Percentiles rank a stretch among this genome's conserved stretches.
These are phyloP conservation scores for Daldinia sp. DNA, from an alignment of 2,329 filamentous ascomycete genomes.

Conservation along the genomic window DNA sequence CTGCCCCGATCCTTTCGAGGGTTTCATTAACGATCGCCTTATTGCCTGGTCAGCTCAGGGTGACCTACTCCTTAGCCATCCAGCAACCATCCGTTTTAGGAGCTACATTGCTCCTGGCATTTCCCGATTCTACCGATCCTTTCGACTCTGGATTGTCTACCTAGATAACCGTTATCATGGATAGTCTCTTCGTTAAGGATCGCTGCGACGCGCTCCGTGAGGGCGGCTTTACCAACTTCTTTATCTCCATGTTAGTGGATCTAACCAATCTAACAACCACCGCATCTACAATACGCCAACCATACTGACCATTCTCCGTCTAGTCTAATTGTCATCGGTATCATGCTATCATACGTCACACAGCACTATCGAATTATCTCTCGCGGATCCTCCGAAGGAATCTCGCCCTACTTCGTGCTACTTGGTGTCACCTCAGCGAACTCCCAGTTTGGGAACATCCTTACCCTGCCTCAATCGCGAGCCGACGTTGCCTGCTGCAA, in stretches of 20 bases:
- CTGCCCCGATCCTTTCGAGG: constrained; percentile 28
- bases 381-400: constrained; percentile 88
- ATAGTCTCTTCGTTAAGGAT: constrained; percentile 50
- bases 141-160: neutral
- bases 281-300: neutral
- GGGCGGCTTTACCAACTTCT: constrained; percentile 66
- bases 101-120: constrained; percentile 4
- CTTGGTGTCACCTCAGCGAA: constrained; percentile 93
- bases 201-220: constrained; percentile 66
- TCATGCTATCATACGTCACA: constrained; percentile 92
- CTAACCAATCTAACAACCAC: neutral
- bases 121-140: neutral
- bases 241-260: constrained; percentile 65
- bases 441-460: constrained; percentile 90
- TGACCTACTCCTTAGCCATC: constrained; percentile 19
- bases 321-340: constrained; percentile 84
- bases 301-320: constrained; percentile 40
- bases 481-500: constrained; percentile 88
- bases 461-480: constrained; percentile 85
- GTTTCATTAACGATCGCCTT: constrained; percentile 19
- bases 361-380: constrained; percentile 93
- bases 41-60: constrained; percentile 20
- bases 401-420: constrained; percentile 94
- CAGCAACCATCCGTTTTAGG: constrained; percentile 5
- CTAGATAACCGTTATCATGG: constrained; percentile 49